These are phyloP conservation scores for Melanomma pulvis-pyrius DNA, from an alignment of 495 filamentous ascomycete genomes.

Conservation along the genomic window DNA sequence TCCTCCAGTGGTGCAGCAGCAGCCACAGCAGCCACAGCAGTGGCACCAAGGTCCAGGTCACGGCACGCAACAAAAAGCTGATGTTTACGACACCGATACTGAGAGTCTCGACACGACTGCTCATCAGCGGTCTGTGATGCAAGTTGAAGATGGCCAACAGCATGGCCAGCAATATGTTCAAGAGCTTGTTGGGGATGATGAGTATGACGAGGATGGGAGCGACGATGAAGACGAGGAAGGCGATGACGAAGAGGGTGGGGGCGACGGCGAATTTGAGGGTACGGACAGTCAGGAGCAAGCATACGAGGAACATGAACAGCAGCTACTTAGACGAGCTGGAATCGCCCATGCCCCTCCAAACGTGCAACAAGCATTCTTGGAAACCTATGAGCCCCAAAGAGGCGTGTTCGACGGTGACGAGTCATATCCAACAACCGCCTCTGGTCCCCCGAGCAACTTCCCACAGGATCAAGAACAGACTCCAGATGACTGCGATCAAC, in stretches of 20 bases:
- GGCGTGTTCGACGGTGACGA: conserved; percentile 2
- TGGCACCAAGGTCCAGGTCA: background rate
- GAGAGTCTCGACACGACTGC: conserved; percentile 39
- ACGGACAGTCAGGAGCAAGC: background rate
- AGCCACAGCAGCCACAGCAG: background rate
- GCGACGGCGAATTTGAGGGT: conserved; percentile 14
- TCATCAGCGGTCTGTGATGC: conserved; percentile 4
- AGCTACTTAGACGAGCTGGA: background rate
- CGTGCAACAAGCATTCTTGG: background rate
- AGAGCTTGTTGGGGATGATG: conserved; percentile 10
- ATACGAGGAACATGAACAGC: background rate
- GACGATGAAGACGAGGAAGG: conserved; percentile 16
- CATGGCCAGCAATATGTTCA: background rate
- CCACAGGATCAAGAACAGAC: background rate
- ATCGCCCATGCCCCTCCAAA: background rate
- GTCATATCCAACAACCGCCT: conserved; percentile 36
- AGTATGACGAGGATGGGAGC: conserved; percentile 7
- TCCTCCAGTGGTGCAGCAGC: background rate
- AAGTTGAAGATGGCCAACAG: conserved; percentile 19
- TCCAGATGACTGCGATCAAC: background rate
- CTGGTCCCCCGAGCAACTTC: conserved; percentile 6
- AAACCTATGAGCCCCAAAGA: background rate
- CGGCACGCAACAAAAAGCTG: background rate
- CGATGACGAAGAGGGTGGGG: conserved; percentile 13
- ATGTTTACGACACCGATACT: conserved; percentile 41